Evolutionary conservation across 2,329 filamentous ascomycete genomes (phyloP).

Genomic region (Fusarium sp.): DNA sequence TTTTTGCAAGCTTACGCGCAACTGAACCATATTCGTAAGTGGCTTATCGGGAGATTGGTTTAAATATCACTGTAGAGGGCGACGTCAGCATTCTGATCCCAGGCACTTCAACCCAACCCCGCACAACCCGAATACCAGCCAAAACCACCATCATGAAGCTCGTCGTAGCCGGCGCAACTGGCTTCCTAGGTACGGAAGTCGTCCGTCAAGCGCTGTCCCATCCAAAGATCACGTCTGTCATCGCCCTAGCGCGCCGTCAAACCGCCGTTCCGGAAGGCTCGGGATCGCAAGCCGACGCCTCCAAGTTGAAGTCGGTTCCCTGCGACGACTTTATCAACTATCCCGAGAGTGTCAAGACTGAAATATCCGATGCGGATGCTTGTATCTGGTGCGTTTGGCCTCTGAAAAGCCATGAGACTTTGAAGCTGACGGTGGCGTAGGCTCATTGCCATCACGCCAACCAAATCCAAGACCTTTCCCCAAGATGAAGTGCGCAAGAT

Average conservation of each 20-base stretch:
- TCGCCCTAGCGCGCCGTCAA: conserved; percentile 56
- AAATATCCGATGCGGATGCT: conserved; percentile 55
- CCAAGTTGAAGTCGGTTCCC: conserved; percentile 55
- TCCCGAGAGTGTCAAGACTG: conserved; percentile 52
- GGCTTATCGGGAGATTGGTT: neutral
- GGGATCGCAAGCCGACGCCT: conserved; percentile 36
- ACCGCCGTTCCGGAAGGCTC: conserved; percentile 43
- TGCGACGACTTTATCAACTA: conserved; percentile 56
- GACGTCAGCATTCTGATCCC: neutral
- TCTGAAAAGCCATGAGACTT: too few species aligned
- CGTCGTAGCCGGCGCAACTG: conserved; percentile 56
- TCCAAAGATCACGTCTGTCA: conserved; percentile 52
- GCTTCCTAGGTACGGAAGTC: conserved; percentile 57
- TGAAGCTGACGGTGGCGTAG: neutral
- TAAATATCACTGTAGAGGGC: neutral
- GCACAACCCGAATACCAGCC: neutral
- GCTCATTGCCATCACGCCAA: conserved; percentile 56
- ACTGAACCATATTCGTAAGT: neutral
- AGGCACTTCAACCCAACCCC: neutral
- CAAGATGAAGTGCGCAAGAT: conserved; percentile 54
- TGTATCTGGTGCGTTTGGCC: conserved; percentile 55
- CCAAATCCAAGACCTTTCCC: conserved; percentile 44
- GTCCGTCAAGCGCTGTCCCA: conserved; percentile 55
- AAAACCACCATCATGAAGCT: conserved; percentile 53
- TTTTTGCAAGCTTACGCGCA: neutral